Base-by-base conservation (phyloP, 2,329 filamentous ascomycete species). In the Tolypocladium ophioglossoides region DNA sequence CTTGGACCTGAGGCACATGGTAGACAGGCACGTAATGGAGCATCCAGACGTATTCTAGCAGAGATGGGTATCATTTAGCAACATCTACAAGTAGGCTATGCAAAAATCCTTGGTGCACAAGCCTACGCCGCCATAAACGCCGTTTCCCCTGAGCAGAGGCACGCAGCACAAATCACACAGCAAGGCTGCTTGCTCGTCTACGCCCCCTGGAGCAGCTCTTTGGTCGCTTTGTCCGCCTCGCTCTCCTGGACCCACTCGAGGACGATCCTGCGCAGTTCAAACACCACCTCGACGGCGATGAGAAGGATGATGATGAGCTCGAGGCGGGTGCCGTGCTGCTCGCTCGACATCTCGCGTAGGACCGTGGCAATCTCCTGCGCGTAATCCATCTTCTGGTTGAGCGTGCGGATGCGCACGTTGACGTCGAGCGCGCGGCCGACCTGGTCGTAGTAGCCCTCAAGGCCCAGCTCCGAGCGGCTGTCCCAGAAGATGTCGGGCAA, bases 331-430 rank as follows among this genome's bases (percentile, higher is more conserved):
- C 89, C 87, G 66, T 97, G 91, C 68, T 89, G 90, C 75, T 97
- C 91, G 66, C 88, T 95, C 54, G 95, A 78, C 66, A 91, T 85
- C 69, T 96, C 90, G 55, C 94, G 79, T 57, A 97, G 73, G 18
- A 97, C 91, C 52, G 79, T 89, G 8, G 94, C 91, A 68, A 96
- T 96, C 69, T 97, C 92, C 65, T 94, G 89, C 1, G 92, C 94
- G 68, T 99, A 97, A 65, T 96, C 92, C 82, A 99, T 95, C 74
- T 95, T 95, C 73, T 95, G 89, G 68, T 99, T 99, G 61, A 97
- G 73, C 20, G 89, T 85, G 63, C 88, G 89, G 72, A 97, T 97
- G 51, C 94, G 82, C 30, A 94, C 89, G 37, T 89, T 88, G 27
- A 97, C 91, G 69, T 97, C 94, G 38, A 99, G 78, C 0, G 91